Conservation (phyloP, 73 alveolate species). For the Breviolum minutum region DNA sequence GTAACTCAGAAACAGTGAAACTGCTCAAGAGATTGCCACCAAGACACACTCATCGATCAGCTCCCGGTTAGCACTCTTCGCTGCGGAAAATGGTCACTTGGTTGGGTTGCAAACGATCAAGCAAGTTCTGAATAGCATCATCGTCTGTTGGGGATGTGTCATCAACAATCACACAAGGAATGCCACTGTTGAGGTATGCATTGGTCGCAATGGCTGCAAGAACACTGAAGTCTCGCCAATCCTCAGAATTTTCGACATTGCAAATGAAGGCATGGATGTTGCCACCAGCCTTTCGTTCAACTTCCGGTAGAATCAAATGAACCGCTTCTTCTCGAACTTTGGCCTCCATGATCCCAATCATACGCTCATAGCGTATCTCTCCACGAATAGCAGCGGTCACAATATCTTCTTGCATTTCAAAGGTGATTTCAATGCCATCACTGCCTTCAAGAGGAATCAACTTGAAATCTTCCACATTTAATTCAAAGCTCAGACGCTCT, state of each 20-base stretch:
- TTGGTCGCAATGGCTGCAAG: constrained; percentile 5
- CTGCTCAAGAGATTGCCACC: background rate
- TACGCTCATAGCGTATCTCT: background rate
- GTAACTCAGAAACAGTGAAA: background rate
- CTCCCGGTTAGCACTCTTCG: constrained; percentile 55
- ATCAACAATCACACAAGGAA: constrained; percentile 25
- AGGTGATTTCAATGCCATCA: constrained; percentile 15
- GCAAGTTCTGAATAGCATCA: constrained; percentile 57
- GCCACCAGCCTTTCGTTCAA: constrained; percentile 5
- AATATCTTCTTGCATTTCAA: background rate
- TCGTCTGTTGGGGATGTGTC: constrained; percentile 56
- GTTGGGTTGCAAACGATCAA: constrained; percentile 61
- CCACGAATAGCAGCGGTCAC: constrained; percentile 37
- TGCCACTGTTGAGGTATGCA: constrained; percentile 21
- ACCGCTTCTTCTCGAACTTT: constrained; percentile 43
- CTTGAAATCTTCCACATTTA: constrained; percentile 25
- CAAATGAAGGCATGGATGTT: constrained; percentile 55
- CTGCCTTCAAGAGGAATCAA: constrained; percentile 38
- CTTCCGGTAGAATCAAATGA: constrained; percentile 12
- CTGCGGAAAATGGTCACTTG: constrained; percentile 60
- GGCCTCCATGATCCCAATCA: constrained; percentile 33
- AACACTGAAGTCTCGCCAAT: constrained; percentile 67
- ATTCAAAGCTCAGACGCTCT: constrained; percentile 31
- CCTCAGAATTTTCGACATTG: background rate
- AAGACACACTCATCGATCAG: constrained; percentile 9